These are phyloP conservation scores for Sicyos baderoa DNA, from an alignment of 306 rosid species.

Conservation along the genomic window DNA sequence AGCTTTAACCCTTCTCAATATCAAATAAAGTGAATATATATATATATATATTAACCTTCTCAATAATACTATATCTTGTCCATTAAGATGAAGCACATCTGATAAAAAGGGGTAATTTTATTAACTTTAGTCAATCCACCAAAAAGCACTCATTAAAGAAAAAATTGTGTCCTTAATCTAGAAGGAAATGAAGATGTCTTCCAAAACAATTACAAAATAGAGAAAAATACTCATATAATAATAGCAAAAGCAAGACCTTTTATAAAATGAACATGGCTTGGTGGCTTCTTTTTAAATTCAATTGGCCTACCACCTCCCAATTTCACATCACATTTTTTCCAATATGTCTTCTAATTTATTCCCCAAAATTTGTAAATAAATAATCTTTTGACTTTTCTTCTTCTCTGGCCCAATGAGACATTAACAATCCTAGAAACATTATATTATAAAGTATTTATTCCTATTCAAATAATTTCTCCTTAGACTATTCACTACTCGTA, in stretches of 20 bases:
- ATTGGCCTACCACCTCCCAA: constrained; percentile 12
- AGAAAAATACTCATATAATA: neutral
- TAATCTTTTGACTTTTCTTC: constrained; percentile 12
- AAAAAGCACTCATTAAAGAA: neutral
- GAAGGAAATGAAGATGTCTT: constrained; percentile 3
- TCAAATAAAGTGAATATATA: too few relatives aligned
- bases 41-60: too few relatives aligned
- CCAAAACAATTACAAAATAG: neutral
- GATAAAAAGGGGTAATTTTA: neutral
- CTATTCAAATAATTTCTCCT: neutral
- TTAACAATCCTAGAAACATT: neutral
- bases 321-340: constrained; percentile 1
- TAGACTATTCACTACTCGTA: neutral
- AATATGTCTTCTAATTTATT: constrained; percentile 6
- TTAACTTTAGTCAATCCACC: neutral
- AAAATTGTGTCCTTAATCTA: neutral
- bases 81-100: too few relatives aligned
- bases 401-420: neutral
- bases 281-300: neutral
- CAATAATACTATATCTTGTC: too few relatives aligned
- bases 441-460: neutral
- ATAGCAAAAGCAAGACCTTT: neutral
- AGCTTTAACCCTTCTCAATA: too few relatives aligned
- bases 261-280: constrained; percentile 3
- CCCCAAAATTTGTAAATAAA: neutral